A percentile compares a stretch with the other conserved stretches of the same genome.
Evolutionary conservation across 495 filamentous ascomycete genomes (phyloP).

Genomic region (Annulohypoxylon moriforme): DNA sequence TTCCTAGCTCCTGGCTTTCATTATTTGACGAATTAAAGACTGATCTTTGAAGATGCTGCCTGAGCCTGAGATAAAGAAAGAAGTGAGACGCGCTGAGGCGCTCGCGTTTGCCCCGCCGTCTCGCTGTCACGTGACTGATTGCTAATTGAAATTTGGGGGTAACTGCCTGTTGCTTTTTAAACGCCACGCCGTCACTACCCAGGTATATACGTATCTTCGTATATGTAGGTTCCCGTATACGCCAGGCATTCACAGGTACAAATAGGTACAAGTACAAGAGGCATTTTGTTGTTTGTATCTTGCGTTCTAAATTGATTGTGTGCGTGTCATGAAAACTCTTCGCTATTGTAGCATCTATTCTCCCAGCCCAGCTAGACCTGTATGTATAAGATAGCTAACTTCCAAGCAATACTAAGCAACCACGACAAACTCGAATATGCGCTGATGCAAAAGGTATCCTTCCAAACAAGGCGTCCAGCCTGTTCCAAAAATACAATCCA

Average conservation of each 20-base stretch:
- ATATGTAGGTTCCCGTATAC: not conserved
- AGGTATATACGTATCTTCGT: not conserved
- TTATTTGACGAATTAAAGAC: not conserved
- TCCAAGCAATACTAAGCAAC: constrained; percentile 28
- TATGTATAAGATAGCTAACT: constrained; percentile 5
- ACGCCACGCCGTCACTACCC: not conserved
- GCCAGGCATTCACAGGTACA: not conserved
- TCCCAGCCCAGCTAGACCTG: constrained; percentile 19
- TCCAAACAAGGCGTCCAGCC: constrained; percentile 33
- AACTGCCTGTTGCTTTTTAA: not conserved
- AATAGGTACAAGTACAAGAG: not conserved
- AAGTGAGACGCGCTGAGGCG: constrained; percentile 32
- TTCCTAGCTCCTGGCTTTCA: not conserved
- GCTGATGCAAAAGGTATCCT: constrained; percentile 47
- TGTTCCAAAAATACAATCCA: constrained; percentile 34
- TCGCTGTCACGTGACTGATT: constrained; percentile 33
- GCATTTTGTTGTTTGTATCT: not conserved
- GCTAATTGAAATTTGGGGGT: not conserved
- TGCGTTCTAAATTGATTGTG: not conserved
- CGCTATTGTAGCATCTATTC: constrained; percentile 31
- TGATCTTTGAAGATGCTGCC: not conserved
- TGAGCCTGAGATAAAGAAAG: not conserved
- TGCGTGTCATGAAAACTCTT: constrained; percentile 11
- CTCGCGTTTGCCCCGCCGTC: constrained; percentile 37
- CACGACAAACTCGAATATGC: constrained; percentile 26